A percentile compares a stretch with the other conserved stretches of the same genome.
phyloP scores from a whole-genome alignment of 768 basidiomycete species.

The Termitomyces sp. region DNA sequence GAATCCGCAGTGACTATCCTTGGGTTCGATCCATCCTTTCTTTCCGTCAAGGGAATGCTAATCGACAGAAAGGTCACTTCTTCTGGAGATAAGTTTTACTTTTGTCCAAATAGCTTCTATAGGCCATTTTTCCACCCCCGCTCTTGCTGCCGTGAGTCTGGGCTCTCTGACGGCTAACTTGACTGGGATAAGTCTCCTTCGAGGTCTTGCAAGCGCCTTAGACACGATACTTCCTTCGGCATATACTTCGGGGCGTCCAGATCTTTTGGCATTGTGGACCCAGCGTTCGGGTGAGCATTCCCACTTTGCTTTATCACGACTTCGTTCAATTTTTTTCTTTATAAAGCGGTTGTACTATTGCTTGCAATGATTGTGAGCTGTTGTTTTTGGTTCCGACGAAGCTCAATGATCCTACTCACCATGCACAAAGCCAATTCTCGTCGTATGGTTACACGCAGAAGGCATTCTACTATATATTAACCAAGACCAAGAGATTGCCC shows the following conservation, averaged over 20 bases:
- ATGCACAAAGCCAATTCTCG: background rate
- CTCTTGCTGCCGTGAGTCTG: conserved; percentile 76
- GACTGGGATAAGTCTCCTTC: conserved; percentile 71
- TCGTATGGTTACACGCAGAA: conserved; percentile 1
- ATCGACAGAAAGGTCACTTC: background rate
- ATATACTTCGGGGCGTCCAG: conserved; percentile 84
- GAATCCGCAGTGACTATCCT: background rate
- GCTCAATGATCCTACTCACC: background rate
- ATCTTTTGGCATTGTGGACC: conserved; percentile 82
- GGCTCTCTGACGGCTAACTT: conserved; percentile 68
- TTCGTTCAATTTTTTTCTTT: background rate
- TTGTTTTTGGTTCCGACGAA: no score
- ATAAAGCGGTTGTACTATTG: background rate
- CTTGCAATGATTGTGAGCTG: background rate
- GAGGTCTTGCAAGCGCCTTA: conserved; percentile 77
- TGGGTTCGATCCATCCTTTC: background rate
- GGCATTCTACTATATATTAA: background rate
- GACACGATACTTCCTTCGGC: conserved; percentile 92
- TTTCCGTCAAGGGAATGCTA: background rate
- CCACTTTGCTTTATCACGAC: no score
- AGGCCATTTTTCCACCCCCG: conserved; percentile 83
- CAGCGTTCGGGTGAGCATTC: conserved; percentile 71
- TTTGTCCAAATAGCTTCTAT: conserved; percentile 82
- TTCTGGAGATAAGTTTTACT: conserved; percentile 77
- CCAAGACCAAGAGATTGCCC: conserved; percentile 5